Evolutionary conservation across 2,329 filamentous ascomycete species (phyloP).

Genomic region (Pseudogymnoascus sp.): DNA sequence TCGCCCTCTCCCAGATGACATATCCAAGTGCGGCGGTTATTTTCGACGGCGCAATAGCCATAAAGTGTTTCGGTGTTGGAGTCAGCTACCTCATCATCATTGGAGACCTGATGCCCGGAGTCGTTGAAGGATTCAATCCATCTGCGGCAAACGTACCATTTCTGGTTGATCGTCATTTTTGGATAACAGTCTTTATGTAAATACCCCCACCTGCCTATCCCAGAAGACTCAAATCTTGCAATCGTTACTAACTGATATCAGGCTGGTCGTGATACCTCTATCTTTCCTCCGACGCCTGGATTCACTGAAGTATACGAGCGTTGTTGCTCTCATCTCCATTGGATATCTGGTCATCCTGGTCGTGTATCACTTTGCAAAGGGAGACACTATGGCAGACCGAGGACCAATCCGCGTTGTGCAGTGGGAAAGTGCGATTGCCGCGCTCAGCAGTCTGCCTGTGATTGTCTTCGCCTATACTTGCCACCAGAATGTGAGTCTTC

Average conservation of each 20-base stretch:
- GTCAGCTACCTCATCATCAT: conserved; percentile 99
- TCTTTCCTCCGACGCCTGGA: conserved; percentile 88
- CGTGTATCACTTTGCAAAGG: conserved; percentile 78
- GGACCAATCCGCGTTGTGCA: conserved; percentile 68
- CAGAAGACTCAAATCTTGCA: neutral
- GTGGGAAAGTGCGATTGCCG: conserved; percentile 72
- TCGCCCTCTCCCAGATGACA: conserved; percentile 92
- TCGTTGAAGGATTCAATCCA: conserved; percentile 72
- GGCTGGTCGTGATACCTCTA: conserved; percentile 85
- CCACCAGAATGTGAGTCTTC: conserved; percentile 75
- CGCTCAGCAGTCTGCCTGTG: conserved; percentile 81
- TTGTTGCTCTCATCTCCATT: conserved; percentile 86
- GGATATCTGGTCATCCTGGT: conserved; percentile 90
- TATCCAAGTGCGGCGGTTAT: conserved; percentile 94
- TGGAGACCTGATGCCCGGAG: conserved; percentile 94
- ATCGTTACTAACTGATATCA: conserved; percentile 29
- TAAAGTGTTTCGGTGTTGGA: conserved; percentile 97
- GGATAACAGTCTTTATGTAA: conserved; percentile 95
- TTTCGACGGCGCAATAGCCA: conserved; percentile 90
- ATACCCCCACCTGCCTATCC: conserved; percentile 22
- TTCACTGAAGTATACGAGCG: conserved; percentile 93
- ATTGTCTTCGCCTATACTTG: conserved; percentile 99
- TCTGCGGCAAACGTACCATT: conserved; percentile 59
- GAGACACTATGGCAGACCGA: conserved; percentile 67
- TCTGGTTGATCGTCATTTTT: conserved; percentile 85